Evolutionary conservation across 2,329 filamentous ascomycete species (phyloP).

Genomic region (Penicillium sp.): DNA sequence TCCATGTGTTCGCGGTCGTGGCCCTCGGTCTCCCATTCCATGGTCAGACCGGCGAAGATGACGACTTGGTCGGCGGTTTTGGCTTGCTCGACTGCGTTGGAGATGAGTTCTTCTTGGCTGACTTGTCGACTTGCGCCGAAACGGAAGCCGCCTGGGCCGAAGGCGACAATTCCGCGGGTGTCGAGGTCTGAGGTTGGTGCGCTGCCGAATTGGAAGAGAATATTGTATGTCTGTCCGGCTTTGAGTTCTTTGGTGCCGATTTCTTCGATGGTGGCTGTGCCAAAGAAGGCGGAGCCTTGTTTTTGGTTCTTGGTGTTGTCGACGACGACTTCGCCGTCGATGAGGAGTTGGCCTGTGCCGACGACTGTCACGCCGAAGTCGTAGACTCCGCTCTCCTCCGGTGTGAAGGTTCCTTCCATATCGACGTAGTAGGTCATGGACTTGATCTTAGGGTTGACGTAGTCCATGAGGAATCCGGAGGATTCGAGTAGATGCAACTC

Average conservation of each 20-base stretch:
- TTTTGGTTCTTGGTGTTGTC: conserved; percentile 66
- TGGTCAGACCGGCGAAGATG: conserved; percentile 74
- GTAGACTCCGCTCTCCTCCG: conserved; percentile 61
- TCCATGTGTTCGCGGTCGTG: conserved; percentile 60
- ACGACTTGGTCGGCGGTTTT: conserved; percentile 73
- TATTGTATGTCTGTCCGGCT: conserved; percentile 59
- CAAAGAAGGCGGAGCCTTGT: conserved; percentile 65
- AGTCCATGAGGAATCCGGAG: conserved; percentile 53
- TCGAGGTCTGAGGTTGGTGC: conserved; percentile 59
- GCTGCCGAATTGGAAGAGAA: conserved; percentile 61
- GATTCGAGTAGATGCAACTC: conserved; percentile 48
- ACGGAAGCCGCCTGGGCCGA: conserved; percentile 61
- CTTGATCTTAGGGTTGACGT: conserved; percentile 55
- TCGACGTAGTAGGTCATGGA: conserved; percentile 59
- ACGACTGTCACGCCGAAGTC: conserved; percentile 67
- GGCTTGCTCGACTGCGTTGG: conserved; percentile 66
- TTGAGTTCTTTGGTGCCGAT: conserved; percentile 58
- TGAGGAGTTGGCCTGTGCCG: conserved; percentile 64
- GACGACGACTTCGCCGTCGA: conserved; percentile 62
- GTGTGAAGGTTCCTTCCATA: conserved; percentile 60
- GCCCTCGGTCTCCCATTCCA: conserved; percentile 79
- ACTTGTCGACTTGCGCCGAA: conserved; percentile 62
- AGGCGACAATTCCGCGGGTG: conserved; percentile 49
- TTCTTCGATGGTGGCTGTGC: conserved; percentile 64
- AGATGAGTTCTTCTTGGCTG: conserved; percentile 59